A percentile compares a stretch with the other conserved stretches of the same genome.
These are phyloP conservation scores for Neoboletus brunneissimus DNA, from an alignment of 768 basidiomycete species.

Conservation along the genomic window DNA sequence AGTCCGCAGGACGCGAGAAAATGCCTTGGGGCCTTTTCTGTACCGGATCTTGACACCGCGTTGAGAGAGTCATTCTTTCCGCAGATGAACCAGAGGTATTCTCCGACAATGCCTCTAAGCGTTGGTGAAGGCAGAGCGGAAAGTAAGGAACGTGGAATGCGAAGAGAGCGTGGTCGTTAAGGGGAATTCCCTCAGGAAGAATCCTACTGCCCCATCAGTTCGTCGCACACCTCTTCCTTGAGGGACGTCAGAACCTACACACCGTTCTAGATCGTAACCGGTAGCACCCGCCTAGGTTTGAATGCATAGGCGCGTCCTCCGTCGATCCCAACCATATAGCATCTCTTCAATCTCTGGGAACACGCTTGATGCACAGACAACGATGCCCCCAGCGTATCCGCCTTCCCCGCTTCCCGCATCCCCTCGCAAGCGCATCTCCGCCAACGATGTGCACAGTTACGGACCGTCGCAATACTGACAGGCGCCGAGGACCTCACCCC, in stretches of 20 bases:
- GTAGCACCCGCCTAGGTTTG: too few relatives aligned
- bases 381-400: conserved; percentile 2
- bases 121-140: conserved; percentile 98
- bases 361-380: background rate
- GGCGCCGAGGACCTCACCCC: background rate
- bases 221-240: too few relatives aligned
- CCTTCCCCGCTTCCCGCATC: background rate
- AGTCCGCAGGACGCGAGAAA: conserved; percentile 85
- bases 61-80: conserved; percentile 78
- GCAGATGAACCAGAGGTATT: conserved; percentile 90
- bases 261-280: too few relatives aligned
- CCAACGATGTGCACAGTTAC: conserved; percentile 1
- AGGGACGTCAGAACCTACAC: too few relatives aligned
- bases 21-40: conserved; percentile 85
- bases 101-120: conserved; percentile 85
- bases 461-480: conserved; percentile 19
- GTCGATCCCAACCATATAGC: too few relatives aligned
- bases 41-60: conserved; percentile 98
- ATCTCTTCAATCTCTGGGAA: background rate
- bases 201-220: too few relatives aligned
- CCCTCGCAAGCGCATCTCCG: background rate
- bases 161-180: too few relatives aligned
- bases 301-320: too few relatives aligned
- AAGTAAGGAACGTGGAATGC: conserved; percentile 65
- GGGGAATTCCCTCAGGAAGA: too few relatives aligned